Evolutionary conservation across 371 early-diverging fungal species (phyloP), one percentile per base, ranked within the genome.

Genomic region (Lichtheimia hyalospora): DNA sequence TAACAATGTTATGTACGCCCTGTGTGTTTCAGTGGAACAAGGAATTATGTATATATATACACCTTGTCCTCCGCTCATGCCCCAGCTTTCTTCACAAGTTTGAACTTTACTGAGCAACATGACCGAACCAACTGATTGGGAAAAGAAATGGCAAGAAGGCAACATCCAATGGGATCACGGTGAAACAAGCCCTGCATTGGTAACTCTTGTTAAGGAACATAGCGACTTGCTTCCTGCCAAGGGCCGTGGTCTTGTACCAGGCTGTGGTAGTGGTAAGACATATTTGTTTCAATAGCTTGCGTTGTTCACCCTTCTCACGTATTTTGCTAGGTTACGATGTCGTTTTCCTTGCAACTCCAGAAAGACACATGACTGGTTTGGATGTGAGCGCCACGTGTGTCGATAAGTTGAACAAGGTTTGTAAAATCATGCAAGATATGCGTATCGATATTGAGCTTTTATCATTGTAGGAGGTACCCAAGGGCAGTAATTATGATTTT

Each of bases 161-260:
- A 61, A 72, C 5, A 88, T 83, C 1, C 73, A 60, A 6, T 92
- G 92, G 92, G 87, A 91, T 69, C 61, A 70, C 21, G 86, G 87
- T 16, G 63, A 74, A 23, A 59, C 80, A 2, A 85, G 86, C 41
- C 89, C 90, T 2, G 92, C 91, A 0, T 68, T 92, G 39, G 68
- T 76, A 13, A 72, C 84, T 24, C 79, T 92, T 34, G 64, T 91
- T 21, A 75, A 84, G 16, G 73, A 79, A 8, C 68, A 75, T 15
- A 48, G 69, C 13, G 66, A 79, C 13, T 67, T 84, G 51, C 71
- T 90, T 41, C 89, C 89, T 40, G 44, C 69, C 15, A 49, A 69
- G n/a, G 89, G 87, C 23, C 69, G 64, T 43, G 88, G 77, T 18
- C 77, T 95, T 12, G 92, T 95, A 24, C 94, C 95, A 2, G 95